phyloP scores from a whole-genome alignment of 2,329 filamentous ascomycete species.

The Fonsecaea monophora region DNA sequence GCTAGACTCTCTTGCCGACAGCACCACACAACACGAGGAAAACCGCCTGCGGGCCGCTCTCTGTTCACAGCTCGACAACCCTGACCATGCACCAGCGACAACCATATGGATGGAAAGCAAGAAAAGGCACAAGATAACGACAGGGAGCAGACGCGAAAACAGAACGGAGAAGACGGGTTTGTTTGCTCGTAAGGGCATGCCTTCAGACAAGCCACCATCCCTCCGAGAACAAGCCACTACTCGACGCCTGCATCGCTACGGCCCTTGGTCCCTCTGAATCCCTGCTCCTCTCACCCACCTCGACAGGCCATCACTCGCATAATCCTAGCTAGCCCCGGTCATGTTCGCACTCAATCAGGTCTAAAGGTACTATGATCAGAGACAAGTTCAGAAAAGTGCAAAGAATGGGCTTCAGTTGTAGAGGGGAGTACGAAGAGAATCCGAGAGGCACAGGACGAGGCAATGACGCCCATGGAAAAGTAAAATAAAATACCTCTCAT shows the following conservation, averaged over 20 bases:
- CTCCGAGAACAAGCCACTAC: neutral
- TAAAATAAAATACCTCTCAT: constrained; percentile 12
- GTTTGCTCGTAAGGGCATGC: constrained; percentile 3
- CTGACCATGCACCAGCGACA: constrained; percentile 6
- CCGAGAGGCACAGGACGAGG: neutral
- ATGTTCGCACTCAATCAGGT: neutral
- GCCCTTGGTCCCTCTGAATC: constrained; percentile 1
- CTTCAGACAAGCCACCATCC: constrained; percentile 4
- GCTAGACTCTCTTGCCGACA: constrained; percentile 11
- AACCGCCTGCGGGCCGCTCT: constrained; percentile 20
- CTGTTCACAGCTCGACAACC: constrained; percentile 12
- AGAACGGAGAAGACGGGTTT: constrained; percentile 1
- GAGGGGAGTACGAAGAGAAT: neutral
- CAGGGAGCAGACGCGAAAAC: neutral
- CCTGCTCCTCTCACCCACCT: neutral
- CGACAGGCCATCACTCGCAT: constrained; percentile 4
- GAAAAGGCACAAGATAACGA: neutral
- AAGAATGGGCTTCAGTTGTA: neutral
- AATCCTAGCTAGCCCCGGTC: constrained; percentile 1
- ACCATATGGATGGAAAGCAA: neutral
- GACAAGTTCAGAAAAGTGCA: neutral
- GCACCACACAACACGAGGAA: constrained; percentile 11
- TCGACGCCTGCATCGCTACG: constrained; percentile 4
- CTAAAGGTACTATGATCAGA: neutral
- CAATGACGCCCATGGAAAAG: neutral